phyloP scores from a whole-genome alignment of 495 filamentous ascomycete genomes.

The Filosporella fistucella region DNA sequence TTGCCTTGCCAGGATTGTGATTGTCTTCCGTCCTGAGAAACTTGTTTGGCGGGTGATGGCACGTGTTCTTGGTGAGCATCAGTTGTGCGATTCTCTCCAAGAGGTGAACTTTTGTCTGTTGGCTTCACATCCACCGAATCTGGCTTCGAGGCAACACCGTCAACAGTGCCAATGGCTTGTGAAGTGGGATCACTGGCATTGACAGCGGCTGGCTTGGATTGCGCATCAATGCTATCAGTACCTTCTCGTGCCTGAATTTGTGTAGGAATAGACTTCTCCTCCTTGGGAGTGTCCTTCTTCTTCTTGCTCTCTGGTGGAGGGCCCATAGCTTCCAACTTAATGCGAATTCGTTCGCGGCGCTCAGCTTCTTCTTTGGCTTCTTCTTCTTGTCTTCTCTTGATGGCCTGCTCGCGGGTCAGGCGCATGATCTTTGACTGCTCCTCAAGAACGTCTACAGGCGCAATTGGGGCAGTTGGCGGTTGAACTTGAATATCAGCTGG shows the following conservation, averaged over 20 bases:
- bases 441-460: conserved; percentile 53
- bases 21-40: conserved; percentile 11
- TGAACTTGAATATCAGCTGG: conserved; percentile 20
- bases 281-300: conserved; percentile 41
- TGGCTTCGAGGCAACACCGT: not conserved
- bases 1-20: conserved; percentile 22
- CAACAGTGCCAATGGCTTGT: not conserved
- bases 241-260: conserved; percentile 33
- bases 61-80: conserved; percentile 6
- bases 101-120: conserved; percentile 8
- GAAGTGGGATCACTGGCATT: conserved; percentile 19
- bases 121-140: conserved; percentile 13
- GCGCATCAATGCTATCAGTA: conserved; percentile 6
- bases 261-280: conserved; percentile 31
- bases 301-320: conserved; percentile 59
- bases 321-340: conserved; percentile 78
- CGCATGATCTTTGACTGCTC: conserved; percentile 83
- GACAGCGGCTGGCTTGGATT: conserved; percentile 48
- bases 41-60: not conserved
- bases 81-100: conserved; percentile 11
- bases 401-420: conserved; percentile 69
- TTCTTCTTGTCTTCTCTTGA: conserved; percentile 73
- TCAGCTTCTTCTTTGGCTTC: conserved; percentile 78
- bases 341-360: conserved; percentile 72
- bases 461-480: conserved; percentile 9